Conservation (phyloP, 139 green algal genomes). For the Gonium pectorale region DNA sequence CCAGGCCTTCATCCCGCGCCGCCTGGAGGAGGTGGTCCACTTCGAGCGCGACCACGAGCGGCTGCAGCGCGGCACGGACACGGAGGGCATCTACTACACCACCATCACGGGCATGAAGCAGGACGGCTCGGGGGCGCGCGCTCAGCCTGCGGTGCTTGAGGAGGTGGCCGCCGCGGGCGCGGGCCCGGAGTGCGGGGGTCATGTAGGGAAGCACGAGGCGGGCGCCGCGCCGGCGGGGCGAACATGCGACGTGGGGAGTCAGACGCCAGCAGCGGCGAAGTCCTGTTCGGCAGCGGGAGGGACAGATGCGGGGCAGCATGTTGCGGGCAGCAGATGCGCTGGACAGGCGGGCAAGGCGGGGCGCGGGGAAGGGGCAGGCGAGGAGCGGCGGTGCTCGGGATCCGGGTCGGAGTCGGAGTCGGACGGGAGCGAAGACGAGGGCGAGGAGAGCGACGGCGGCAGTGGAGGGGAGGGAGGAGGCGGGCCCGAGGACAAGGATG, state of each 20-base stretch:
- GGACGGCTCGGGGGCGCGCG: constrained; percentile 57
- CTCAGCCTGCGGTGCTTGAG: constrained; percentile 48
- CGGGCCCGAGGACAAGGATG: constrained; percentile 62
- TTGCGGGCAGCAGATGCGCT: no score
- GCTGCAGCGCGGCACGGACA: constrained; percentile 59
- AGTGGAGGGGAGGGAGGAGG: constrained; percentile 21
- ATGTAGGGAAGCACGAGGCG: no score
- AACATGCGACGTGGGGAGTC: no score
- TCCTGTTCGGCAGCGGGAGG: no score
- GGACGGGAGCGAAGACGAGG: constrained; percentile 47
- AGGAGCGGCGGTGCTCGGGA: neutral
- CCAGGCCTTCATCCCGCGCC: constrained; percentile 94
- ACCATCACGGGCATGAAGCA: constrained; percentile 64
- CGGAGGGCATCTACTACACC: constrained; percentile 96
- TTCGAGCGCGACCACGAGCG: constrained; percentile 89
- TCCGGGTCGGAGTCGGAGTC: constrained; percentile 5
- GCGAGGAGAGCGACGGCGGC: constrained; percentile 46
- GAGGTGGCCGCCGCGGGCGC: neutral
- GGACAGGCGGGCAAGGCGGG: no score
- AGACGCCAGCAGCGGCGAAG: no score
- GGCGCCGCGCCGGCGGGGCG: no score
- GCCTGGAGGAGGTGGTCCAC: constrained; percentile 90
- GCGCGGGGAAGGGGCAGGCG: neutral
- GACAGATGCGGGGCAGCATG: no score
- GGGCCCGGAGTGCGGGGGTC: neutral